Conservation (phyloP, 75 land plant genomes). For the Sequoia sempervirens region DNA sequence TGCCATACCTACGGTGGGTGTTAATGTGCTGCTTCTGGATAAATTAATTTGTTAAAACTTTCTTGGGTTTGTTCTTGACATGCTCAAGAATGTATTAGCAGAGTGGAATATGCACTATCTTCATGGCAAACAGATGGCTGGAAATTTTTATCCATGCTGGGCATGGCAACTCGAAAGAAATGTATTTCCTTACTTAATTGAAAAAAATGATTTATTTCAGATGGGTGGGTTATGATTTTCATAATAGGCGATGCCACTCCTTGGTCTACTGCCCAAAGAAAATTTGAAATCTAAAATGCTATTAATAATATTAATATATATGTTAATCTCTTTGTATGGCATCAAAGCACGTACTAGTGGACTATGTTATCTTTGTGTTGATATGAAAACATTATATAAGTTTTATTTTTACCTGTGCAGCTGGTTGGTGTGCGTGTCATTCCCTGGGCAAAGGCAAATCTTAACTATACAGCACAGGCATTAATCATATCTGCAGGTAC, state of each 20-base stretch:
- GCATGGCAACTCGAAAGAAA: not conserved
- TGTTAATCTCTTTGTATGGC: not conserved
- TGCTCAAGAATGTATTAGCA: not conserved
- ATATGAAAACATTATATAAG: not conserved
- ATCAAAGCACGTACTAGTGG: not conserved
- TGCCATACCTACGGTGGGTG: slow-evolving; percentile 66
- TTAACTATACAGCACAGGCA: slow-evolving; percentile 80
- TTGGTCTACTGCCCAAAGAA: not conserved
- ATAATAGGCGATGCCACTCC: not conserved
- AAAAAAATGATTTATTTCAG: not conserved
- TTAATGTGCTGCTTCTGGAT: not conserved
- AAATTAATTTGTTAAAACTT: not conserved
- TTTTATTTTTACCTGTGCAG: slow-evolving; percentile 30
- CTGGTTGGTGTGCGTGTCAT: slow-evolving; percentile 50
- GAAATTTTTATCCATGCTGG: not conserved
- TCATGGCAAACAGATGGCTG: not conserved
- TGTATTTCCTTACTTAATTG: not conserved
- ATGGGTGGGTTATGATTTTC: not conserved
- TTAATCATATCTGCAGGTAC: slow-evolving; percentile 79
- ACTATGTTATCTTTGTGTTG: not conserved
- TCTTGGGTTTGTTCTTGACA: not conserved
- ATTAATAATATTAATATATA: not conserved
- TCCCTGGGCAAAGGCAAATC: slow-evolving; percentile 86
- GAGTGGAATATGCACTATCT: not conserved
- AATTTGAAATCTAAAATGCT: not conserved